Conservation (phyloP, 441 rosid species). For the Erodium texanum region DNA sequence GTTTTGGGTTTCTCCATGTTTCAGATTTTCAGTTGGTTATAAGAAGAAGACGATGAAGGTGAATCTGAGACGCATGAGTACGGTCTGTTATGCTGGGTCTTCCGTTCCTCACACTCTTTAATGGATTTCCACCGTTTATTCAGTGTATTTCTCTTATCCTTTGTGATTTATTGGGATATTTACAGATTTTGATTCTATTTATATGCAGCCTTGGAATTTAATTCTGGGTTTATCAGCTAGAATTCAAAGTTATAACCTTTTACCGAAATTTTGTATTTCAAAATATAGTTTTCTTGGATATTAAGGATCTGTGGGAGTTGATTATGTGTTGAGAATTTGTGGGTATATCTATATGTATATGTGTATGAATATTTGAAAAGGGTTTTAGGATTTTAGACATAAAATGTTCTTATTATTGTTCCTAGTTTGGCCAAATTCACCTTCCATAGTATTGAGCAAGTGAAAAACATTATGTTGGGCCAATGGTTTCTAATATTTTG, state of each 20-base stretch:
- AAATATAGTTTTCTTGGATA: not conserved
- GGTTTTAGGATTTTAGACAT: not conserved
- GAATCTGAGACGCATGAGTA: constrained; percentile 38
- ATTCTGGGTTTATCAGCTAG: not conserved
- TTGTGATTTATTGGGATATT: not conserved
- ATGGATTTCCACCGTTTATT: constrained; percentile 58
- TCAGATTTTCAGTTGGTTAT: constrained; percentile 33
- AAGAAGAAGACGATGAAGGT: constrained; percentile 20
- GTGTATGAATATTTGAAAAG: not conserved
- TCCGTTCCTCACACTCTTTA: constrained; percentile 44
- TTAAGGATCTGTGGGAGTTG: not conserved
- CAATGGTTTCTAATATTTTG: not conserved
- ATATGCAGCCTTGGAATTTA: not conserved
- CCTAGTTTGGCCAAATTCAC: not conserved
- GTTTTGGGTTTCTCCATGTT: constrained; percentile 1
- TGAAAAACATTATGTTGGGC: not conserved
- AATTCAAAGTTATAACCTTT: not conserved
- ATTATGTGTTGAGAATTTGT: not conserved
- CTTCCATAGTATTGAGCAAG: not conserved
- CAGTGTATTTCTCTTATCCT: constrained; percentile 36
- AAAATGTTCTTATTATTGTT: not conserved
- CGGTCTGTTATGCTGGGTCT: constrained; percentile 54
- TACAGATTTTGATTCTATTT: not conserved
- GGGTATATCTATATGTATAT: not conserved
- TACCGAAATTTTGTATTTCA: not conserved